A percentile compares a stretch with the other conserved stretches of the same genome.
Conservation (phyloP, 352 stramenopile species). For the Phytophthora pluvialis region DNA sequence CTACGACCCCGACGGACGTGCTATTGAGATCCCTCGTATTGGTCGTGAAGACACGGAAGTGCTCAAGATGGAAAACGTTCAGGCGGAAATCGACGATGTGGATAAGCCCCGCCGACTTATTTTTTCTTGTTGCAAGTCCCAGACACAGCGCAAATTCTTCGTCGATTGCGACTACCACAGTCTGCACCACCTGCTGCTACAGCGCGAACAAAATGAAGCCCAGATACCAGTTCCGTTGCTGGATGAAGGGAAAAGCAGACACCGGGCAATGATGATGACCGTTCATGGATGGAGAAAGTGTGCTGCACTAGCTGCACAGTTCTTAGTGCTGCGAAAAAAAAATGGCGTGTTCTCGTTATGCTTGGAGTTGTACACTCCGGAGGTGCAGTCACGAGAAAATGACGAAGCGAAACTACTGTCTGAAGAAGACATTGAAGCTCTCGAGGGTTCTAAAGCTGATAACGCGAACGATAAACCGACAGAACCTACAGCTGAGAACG, state of each 20-base stretch:
- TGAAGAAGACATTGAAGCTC: neutral
- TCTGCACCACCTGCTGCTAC: slow-evolving; percentile 28
- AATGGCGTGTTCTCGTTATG: slow-evolving; percentile 38
- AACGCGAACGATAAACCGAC: neutral
- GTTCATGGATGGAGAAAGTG: slow-evolving; percentile 40
- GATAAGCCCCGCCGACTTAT: slow-evolving; percentile 47
- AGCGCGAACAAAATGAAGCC: neutral
- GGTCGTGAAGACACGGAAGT: slow-evolving; percentile 1
- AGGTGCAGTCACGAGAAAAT: neutral
- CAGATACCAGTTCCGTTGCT: neutral
- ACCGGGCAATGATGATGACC: neutral
- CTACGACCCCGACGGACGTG: slow-evolving; percentile 14
- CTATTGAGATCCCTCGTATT: slow-evolving; percentile 18
- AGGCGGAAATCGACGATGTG: slow-evolving; percentile 53
- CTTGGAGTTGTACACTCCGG: slow-evolving; percentile 3
- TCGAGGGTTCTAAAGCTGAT: neutral
- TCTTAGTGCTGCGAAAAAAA: slow-evolving; percentile 44
- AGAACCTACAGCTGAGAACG: neutral
- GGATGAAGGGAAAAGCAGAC: slow-evolving; percentile 14
- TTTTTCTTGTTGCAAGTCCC: slow-evolving; percentile 60
- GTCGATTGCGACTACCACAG: slow-evolving; percentile 53
- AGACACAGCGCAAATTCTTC: slow-evolving; percentile 53
- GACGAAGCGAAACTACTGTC: neutral
- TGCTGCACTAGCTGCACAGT: slow-evolving; percentile 22
- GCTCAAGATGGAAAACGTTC: slow-evolving; percentile 43